phyloP scores from a whole-genome alignment of 148 eudicot species.

The Camellia sinensis region DNA sequence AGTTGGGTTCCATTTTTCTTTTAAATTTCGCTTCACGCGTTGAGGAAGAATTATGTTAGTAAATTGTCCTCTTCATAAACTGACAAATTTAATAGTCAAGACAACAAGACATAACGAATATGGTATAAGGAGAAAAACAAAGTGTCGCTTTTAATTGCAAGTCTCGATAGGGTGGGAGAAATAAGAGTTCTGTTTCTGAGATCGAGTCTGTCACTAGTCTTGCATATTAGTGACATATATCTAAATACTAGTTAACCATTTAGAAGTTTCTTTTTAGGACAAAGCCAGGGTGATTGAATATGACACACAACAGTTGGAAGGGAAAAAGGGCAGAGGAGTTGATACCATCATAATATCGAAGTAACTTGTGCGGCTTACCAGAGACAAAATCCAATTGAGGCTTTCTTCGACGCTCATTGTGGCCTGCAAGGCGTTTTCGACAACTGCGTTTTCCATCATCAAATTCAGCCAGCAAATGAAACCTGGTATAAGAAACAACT shows the following conservation, averaged over 20 bases:
- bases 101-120: background rate
- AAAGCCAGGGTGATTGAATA: too few species aligned
- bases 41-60: too few species aligned
- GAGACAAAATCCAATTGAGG: background rate
- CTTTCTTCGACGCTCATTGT: too few species aligned
- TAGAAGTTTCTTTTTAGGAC: too few species aligned
- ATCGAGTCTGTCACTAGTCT: slow-evolving; percentile 1
- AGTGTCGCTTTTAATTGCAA: background rate
- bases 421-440: too few species aligned
- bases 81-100: background rate
- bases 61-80: background rate
- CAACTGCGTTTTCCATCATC: too few species aligned
- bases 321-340: background rate
- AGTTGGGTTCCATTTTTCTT: too few species aligned
- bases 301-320: too few species aligned
- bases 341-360: slow-evolving; percentile 32
- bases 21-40: too few species aligned
- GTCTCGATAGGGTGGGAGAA: background rate
- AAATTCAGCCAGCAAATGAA: too few species aligned
- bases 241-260: too few species aligned
- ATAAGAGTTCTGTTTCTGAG: background rate
- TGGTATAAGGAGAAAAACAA: background rate
- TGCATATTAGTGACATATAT: background rate
- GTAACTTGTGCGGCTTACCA: slow-evolving; percentile 34
- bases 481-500: too few species aligned